Evolutionary conservation across 768 basidiomycete species (phyloP), one percentile per base, ranked within the genome.

Genomic region (Boletus pseudopeckii): DNA sequence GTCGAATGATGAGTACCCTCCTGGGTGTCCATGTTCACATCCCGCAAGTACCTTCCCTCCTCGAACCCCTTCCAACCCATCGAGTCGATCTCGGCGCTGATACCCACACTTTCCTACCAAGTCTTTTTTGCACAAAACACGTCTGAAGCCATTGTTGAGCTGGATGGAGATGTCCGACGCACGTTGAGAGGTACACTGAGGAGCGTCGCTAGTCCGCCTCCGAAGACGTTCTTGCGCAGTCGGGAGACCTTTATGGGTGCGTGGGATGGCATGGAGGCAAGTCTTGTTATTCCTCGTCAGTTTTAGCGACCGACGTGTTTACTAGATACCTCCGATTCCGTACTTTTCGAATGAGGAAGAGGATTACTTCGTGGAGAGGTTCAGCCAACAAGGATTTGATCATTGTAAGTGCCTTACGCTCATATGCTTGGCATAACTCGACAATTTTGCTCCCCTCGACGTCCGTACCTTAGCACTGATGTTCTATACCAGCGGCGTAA

Each of bases 301-400:
- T 36, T 9, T 30, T 26, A 13, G 22, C 11, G 11, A 30, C 5
- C 0, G 17, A 38, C 22, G 14, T 37, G n/a, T n/a, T n/a, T 36
- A 1, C 17, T 45, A 86, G 82, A 82, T 88, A 34, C 78, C 82
- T 2, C 76, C 80, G 0, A 75, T 86, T 45, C 79, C 82, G 0
- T 89, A 83, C 68, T 78, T 89, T 41, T 76, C 78, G 0, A 40
- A 61, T 0, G 77, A 78, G 10, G 84, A 90, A 65, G 88, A 90
- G 60, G 80, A 85, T 59, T 89, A 88, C 61, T 80, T 87, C 54
- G 78, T 88, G 0, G 77, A 86, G 47, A 80, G 84, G 56, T 89
- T 80, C 57, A 62, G 63, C 38, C 70, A 71, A 10, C 83, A 82
- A 57, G 81, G 83, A 0, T 88, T 89, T 60, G 71, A 74, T 47